Evolutionary conservation across 257 asterid genomes (phyloP).

Genomic region (Oldenlandia corymbosa): DNA sequence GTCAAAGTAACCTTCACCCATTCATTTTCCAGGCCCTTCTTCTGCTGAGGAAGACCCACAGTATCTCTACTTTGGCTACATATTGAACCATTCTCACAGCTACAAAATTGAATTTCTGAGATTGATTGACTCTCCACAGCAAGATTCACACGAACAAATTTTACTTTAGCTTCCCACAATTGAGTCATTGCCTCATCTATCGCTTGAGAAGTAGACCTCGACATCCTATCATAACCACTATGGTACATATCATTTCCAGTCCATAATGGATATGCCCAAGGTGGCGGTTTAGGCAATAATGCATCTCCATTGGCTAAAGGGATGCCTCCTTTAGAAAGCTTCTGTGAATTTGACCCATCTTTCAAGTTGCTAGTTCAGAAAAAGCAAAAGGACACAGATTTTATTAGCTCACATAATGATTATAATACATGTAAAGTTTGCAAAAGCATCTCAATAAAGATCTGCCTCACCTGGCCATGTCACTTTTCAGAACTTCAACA

Average conservation of each 20-base stretch:
- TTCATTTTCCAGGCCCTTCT: constrained; percentile 42
- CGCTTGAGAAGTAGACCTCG: constrained; percentile 91
- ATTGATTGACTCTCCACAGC: constrained; percentile 54
- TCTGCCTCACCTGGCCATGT: constrained; percentile 59
- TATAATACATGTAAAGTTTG: not conserved
- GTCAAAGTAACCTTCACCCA: constrained; percentile 44
- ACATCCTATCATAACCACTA: constrained; percentile 79
- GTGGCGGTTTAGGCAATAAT: constrained; percentile 92
- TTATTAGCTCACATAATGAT: constrained; percentile 13
- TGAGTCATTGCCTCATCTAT: constrained; percentile 98
- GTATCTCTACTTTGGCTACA: constrained; percentile 34
- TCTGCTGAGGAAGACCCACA: constrained; percentile 33
- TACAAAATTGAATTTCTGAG: constrained; percentile 19
- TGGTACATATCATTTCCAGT: constrained; percentile 73
- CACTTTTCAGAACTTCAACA: constrained; percentile 88
- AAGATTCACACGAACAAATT: constrained; percentile 42
- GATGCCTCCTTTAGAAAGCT: constrained; percentile 96
- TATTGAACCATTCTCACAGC: constrained; percentile 22
- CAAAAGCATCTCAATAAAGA: not conserved
- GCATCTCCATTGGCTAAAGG: constrained; percentile 98
- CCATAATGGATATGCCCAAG: constrained; percentile 97
- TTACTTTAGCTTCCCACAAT: constrained; percentile 77
- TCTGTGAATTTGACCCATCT: constrained; percentile 60
- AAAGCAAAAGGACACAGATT: constrained; percentile 19
- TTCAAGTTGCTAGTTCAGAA: constrained; percentile 55